Base-by-base conservation (phyloP, 2,329 filamentous ascomycete genomes). In the Emergomyces africanus region DNA sequence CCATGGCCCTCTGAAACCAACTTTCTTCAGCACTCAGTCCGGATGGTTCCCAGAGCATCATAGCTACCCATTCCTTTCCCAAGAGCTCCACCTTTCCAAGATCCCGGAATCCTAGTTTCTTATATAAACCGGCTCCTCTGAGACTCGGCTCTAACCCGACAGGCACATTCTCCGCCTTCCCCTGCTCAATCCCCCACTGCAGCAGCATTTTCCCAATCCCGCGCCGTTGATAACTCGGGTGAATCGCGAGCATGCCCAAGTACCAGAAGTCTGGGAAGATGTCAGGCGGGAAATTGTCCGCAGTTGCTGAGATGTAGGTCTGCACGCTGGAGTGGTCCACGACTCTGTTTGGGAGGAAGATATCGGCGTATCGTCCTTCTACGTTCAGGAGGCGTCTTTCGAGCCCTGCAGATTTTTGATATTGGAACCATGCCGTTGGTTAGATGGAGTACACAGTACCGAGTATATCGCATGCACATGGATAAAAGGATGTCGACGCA, bases 191-290 rank as follows among this genome's bases (percentile, higher is more conserved):
- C 12, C 66, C 63, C 61, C 64, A 63, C 49, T 59, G 53, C 15
- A 67, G 41, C 57, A 68, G 54, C 50, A 61, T 55, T 18, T 57
- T 60, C 3, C 66, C 67, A n/a, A 67, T 55, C 5, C 66, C 66
- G 33, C 59, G 63, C 14, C 66, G 57, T 20, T 68, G 65, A 56
- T 62, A 65, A 1, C 54, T 35, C 2, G 64, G 66, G 42, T 64
- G 57, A 23, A 68, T 62, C n/a, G 63, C 64, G 20, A 69, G 61
- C 15, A 60, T 57, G 41, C 61, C 65, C 23, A 69, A 57, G 41
- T 66, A 64, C 67, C 66, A 68, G n/a, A 64, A 59, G 14, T 64
- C 59, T 10, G 64, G 37, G 57, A 65, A 59, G 18, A 64, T 55
- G 15, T 59, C 57, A 23, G 63, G 60, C 5, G 63, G 61, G 28